A percentile compares a stretch with the other conserved stretches of the same genome.
Evolutionary conservation across 768 basidiomycete species (phyloP).

Genomic region (Xanthoconium purpureum): DNA sequence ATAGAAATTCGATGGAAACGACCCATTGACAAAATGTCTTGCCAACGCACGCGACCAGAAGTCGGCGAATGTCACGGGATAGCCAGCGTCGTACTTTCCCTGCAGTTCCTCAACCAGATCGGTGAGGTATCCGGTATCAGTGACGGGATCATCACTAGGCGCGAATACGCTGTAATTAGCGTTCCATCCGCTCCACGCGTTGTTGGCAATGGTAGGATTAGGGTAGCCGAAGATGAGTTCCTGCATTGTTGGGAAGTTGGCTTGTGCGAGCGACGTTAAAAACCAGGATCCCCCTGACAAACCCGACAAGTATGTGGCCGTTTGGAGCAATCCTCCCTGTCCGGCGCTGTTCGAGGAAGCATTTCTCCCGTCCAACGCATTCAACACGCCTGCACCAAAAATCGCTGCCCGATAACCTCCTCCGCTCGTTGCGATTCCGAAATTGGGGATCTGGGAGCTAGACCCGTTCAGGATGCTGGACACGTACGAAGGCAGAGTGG

Average conservation of each 20-base stretch:
- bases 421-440: constrained; percentile 53
- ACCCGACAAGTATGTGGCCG: constrained; percentile 50
- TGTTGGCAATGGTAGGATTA: constrained; percentile 10
- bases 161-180: constrained; percentile 16
- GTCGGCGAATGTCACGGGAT: constrained; percentile 30
- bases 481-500: constrained; percentile 35
- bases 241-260: constrained; percentile 39
- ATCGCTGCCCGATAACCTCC: constrained; percentile 57
- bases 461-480: constrained; percentile 27
- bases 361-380: constrained; percentile 51
- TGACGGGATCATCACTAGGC: constrained; percentile 21
- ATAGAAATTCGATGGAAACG: constrained; percentile 31
- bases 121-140: constrained; percentile 14
- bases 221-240: constrained; percentile 36
- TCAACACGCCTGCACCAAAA: constrained; percentile 49
- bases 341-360: constrained; percentile 39
- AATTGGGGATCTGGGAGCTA: constrained; percentile 28
- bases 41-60: constrained; percentile 27
- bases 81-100: constrained; percentile 33
- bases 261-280: constrained; percentile 39
- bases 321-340: constrained; percentile 50
- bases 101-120: constrained; percentile 24
- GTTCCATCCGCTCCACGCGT: constrained; percentile 36
- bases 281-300: constrained; percentile 46
- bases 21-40: constrained; percentile 40